Conservation (phyloP, 2,329 filamentous ascomycete genomes). For the Coccinonectria pachysandricola region DNA sequence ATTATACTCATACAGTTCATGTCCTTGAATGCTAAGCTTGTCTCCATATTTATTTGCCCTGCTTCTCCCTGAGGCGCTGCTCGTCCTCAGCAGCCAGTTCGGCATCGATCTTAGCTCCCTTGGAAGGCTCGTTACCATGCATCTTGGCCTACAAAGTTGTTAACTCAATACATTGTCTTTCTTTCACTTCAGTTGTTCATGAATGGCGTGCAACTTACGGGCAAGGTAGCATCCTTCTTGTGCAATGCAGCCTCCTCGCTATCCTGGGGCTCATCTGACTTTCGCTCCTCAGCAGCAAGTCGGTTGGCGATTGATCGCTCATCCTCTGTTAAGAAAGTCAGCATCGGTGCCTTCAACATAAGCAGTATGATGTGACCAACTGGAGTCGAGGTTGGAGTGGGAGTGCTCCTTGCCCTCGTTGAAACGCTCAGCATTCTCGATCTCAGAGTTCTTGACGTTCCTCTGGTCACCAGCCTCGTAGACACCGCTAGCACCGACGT, state of each 20-base stretch:
- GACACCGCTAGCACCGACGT: conserved; percentile 53
- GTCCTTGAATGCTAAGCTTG: no score
- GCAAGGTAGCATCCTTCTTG: conserved; percentile 52
- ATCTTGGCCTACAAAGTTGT: conserved; percentile 46
- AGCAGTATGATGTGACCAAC: no score
- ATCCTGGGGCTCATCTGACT: conserved; percentile 23
- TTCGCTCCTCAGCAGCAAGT: conserved; percentile 52
- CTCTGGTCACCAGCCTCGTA: conserved; percentile 74
- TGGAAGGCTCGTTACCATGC: conserved; percentile 65
- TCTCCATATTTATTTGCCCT: no score
- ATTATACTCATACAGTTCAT: no score
- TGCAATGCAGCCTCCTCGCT: conserved; percentile 28
- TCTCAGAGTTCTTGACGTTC: conserved; percentile 45
- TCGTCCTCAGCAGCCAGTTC: conserved; percentile 59
- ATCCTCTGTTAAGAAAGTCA: no score
- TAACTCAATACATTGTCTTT: no score
- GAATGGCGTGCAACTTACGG: conserved; percentile 28
- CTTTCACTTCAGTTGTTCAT: conserved; percentile 4
- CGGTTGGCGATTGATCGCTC: conserved; percentile 63
- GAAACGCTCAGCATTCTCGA: conserved; percentile 46
- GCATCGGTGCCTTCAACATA: no score
- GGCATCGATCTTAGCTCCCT: conserved; percentile 62
- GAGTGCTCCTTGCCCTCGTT: conserved; percentile 63
- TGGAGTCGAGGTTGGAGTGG: conserved; percentile 60
- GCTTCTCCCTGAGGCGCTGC: no score